Conservation (phyloP, 2,329 filamentous ascomycete genomes). For the Penicillium carneum region DNA sequence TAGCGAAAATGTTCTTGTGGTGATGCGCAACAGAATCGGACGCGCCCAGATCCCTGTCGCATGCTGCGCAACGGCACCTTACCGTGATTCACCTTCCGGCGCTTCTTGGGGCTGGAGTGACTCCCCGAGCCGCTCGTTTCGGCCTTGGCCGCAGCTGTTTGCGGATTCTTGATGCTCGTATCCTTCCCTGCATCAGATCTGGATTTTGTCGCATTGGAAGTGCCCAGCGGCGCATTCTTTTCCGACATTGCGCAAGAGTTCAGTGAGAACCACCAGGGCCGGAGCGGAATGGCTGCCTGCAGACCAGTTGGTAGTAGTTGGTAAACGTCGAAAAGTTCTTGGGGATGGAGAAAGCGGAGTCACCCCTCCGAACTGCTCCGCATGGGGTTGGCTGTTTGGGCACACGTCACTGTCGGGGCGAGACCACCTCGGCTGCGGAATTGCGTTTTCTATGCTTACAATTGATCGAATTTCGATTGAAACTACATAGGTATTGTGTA, state of each 20-base stretch:
- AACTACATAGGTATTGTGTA: not conserved
- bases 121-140: slow-evolving; percentile 44
- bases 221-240: slow-evolving; percentile 37
- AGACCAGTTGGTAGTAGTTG: slow-evolving; percentile 29
- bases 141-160: slow-evolving; percentile 43
- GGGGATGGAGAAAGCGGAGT: slow-evolving; percentile 35
- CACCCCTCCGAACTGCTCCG: slow-evolving; percentile 38
- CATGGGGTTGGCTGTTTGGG: slow-evolving; percentile 22
- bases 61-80: slow-evolving; percentile 52
- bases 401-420: slow-evolving; percentile 11
- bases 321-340: slow-evolving; percentile 29
- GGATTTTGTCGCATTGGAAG: slow-evolving; percentile 31
- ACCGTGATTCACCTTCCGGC: slow-evolving; percentile 90
- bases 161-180: slow-evolving; percentile 41
- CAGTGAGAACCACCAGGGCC: slow-evolving; percentile 32
- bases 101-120: slow-evolving; percentile 73
- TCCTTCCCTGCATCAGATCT: slow-evolving; percentile 41
- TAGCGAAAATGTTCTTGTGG: slow-evolving; percentile 35
- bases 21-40: slow-evolving; percentile 25
- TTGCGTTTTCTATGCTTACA: slow-evolving; percentile 13
- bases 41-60: slow-evolving; percentile 37
- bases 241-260: slow-evolving; percentile 41
- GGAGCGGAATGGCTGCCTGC: slow-evolving; percentile 37
- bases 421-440: slow-evolving; percentile 26
- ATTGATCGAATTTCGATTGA: not conserved